Percentiles rank a stretch among this genome's conserved stretches.
Evolutionary conservation across 2,329 filamentous ascomycete genomes (phyloP).

Genomic region (Aureobasidium sp.): DNA sequence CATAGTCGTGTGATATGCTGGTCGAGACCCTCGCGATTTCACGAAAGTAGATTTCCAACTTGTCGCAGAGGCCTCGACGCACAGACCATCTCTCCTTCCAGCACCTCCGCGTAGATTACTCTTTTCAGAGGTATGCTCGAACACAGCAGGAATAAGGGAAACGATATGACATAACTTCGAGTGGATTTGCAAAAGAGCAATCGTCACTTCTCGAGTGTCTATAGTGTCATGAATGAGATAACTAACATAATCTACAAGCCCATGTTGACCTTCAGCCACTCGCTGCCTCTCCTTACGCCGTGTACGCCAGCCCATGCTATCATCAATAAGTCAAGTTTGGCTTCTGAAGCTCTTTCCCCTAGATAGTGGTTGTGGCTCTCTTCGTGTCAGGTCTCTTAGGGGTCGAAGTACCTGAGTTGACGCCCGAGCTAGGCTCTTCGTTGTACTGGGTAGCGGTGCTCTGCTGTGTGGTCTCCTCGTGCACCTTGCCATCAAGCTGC

Average conservation of each 20-base stretch:
- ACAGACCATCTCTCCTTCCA: neutral
- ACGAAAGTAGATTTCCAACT: neutral
- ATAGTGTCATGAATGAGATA: neutral
- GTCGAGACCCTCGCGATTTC: neutral
- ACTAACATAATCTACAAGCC: neutral
- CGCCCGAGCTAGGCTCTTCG: neutral
- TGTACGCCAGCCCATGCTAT: conserved; percentile 3
- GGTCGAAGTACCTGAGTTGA: neutral
- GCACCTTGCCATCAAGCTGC: neutral
- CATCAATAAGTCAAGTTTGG: neutral
- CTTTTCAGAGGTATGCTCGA: too few relatives aligned
- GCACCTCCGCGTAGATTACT: neutral
- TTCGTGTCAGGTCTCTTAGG: neutral
- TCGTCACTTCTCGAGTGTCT: neutral
- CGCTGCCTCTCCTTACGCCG: neutral
- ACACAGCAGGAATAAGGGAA: neutral
- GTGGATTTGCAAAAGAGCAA: neutral
- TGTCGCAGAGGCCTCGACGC: neutral
- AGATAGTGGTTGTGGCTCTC: neutral
- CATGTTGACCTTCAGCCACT: neutral
- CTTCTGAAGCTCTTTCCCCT: neutral
- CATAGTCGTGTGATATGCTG: neutral
- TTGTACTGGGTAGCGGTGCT: neutral
- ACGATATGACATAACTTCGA: too few relatives aligned
- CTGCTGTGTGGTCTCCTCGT: neutral